Base-by-base conservation (phyloP, 2,329 filamentous ascomycete species). In the Xenoacremonium recifei region DNA sequence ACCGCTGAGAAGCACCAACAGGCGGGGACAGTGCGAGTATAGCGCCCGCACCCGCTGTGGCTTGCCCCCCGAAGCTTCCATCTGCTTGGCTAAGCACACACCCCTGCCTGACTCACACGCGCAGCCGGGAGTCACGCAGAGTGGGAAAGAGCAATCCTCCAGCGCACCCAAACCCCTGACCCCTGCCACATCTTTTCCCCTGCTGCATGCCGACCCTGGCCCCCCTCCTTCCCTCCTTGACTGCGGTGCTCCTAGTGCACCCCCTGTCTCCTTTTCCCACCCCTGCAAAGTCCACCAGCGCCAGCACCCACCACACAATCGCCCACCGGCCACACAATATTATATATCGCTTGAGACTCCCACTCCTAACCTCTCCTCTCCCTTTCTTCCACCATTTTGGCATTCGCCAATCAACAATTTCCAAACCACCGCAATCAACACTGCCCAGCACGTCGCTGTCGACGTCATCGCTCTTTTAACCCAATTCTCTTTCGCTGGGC, bases 341-440 rank as follows among this genome's bases (percentile, higher is more conserved):
- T 63, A 64, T 63, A 66, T 63, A 61, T 54, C 51, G 51, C 49
- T 49, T 53, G 54, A 45, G 55, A 57, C 58, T 49, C 61, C 51
- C 62, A 50, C 56, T 48, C 47, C 40, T 42, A 46, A n/a, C 49
- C 47, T 50, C 46, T 50, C 51, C 57, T 53, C 40, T 47, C 55
- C 49, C 51, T 57, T 56, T 53, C 48, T 54, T 53, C 42, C 56
- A 58, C 50, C 54, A 58, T 57, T 60, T 66, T 67, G 65, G 65
- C 65, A 50, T 48, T 50, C 65, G 65, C 65, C 65, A 68, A 67
- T 59, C 52, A 65, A 47, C 41, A 39, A 52, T 43, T 33, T 37
- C 39, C 37, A 49, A 50, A 45, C 35, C 35, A 43, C 40, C 50
- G 39, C 42, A 47, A 36, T 33, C 18, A 37, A 44, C 32, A 33